Conservation (phyloP, 495 filamentous ascomycete genomes). For the Staphylotrichum tortipilum region DNA sequence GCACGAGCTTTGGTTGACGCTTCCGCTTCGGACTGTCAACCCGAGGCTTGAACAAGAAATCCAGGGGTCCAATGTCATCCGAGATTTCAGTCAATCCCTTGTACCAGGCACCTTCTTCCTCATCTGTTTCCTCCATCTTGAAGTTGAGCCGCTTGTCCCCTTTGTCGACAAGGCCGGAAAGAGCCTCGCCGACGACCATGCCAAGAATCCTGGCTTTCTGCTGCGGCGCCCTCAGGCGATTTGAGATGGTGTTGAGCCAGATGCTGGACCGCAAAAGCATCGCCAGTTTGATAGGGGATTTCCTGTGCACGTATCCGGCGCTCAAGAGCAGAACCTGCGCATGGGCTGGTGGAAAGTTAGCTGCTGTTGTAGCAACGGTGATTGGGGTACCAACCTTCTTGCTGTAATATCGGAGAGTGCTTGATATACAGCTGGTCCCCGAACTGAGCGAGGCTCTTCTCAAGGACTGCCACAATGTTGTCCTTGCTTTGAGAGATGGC, state of each 20-base stretch:
- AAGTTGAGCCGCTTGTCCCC: slow-evolving; percentile 68
- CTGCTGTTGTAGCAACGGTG: neutral
- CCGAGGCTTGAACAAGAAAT: slow-evolving; percentile 32
- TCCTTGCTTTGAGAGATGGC: slow-evolving; percentile 47
- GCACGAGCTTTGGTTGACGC: slow-evolving; percentile 7
- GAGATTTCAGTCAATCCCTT: slow-evolving; percentile 52
- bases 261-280: slow-evolving; percentile 58
- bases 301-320: slow-evolving; percentile 64
- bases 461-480: slow-evolving; percentile 48
- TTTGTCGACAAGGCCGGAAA: slow-evolving; percentile 74
- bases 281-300: slow-evolving; percentile 49
- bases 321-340: slow-evolving; percentile 70
- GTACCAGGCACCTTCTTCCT: slow-evolving; percentile 70
- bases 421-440: slow-evolving; percentile 81
- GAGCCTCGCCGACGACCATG: slow-evolving; percentile 76
- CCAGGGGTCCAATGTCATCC: slow-evolving; percentile 56
- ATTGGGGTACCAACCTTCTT: slow-evolving; percentile 58
- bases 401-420: slow-evolving; percentile 69
- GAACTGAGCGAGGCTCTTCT: slow-evolving; percentile 62
- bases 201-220: slow-evolving; percentile 71
- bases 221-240: slow-evolving; percentile 72
- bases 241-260: slow-evolving; percentile 75
- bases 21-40: neutral
- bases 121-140: slow-evolving; percentile 68
- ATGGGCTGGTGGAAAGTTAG: slow-evolving; percentile 48